Conservation (phyloP, 192 early-diverging fungal species). For the Podila verticillata region DNA sequence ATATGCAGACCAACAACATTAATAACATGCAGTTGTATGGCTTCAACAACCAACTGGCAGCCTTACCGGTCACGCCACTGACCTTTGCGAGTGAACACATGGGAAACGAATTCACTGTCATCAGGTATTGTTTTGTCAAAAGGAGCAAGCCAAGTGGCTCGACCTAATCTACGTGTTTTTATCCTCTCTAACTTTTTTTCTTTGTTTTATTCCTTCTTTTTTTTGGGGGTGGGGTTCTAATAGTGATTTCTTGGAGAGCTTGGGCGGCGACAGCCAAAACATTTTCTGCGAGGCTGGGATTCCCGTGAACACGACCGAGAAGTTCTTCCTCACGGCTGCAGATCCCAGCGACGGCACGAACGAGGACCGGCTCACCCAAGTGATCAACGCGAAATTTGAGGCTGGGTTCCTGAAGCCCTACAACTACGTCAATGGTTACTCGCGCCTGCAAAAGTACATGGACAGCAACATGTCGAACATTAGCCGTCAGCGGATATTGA, state of each 20-base stretch:
- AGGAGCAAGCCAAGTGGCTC: neutral
- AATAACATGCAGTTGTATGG: constrained; percentile 21
- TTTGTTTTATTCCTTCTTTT: neutral
- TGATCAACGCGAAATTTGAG: constrained; percentile 96
- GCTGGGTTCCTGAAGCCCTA: constrained; percentile 95
- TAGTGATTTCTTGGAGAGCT: constrained; percentile 67
- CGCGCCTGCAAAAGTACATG: constrained; percentile 91
- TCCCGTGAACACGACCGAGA: constrained; percentile 72
- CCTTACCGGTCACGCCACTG: constrained; percentile 59
- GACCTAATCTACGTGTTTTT: too few species aligned
- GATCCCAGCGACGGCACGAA: constrained; percentile 89
- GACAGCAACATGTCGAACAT: constrained; percentile 81
- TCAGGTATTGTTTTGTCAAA: constrained; percentile 53
- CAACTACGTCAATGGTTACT: constrained; percentile 94
- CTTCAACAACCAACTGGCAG: constrained; percentile 21
- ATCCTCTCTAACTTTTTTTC: neutral
- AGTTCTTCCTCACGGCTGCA: constrained; percentile 91
- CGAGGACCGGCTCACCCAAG: constrained; percentile 89
- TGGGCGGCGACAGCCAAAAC: constrained; percentile 43
- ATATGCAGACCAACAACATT: constrained; percentile 7
- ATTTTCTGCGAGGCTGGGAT: constrained; percentile 34
- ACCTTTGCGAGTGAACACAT: constrained; percentile 81
- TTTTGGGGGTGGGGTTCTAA: too few species aligned
- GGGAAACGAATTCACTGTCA: constrained; percentile 85
- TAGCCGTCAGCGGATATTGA: constrained; percentile 81